These are phyloP conservation scores for Clavispora carvajalis DNA, from an alignment of 805 yeast species.

Conservation along the genomic window DNA sequence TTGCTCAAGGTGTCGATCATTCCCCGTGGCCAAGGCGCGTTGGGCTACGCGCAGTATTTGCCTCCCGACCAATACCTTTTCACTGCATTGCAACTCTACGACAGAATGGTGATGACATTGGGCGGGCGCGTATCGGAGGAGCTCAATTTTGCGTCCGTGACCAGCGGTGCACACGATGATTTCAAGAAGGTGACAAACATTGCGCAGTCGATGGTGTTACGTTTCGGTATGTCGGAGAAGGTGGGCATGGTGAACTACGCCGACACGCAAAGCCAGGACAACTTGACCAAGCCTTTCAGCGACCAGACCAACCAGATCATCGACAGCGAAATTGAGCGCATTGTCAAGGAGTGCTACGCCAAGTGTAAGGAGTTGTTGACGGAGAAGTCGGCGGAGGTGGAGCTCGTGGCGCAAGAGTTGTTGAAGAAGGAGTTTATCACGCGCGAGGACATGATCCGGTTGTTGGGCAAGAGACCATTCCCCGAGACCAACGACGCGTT, in stretches of 20 bases:
- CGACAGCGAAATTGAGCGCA: constrained; percentile 63
- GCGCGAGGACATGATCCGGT: constrained; percentile 86
- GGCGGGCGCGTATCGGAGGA: constrained; percentile 95
- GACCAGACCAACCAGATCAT: constrained; percentile 65
- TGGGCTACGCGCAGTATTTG: constrained; percentile 93
- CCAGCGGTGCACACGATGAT: constrained; percentile 90
- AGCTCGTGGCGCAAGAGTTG: constrained; percentile 80
- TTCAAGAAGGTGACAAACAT: constrained; percentile 85
- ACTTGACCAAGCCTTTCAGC: constrained; percentile 59
- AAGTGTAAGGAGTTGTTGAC: constrained; percentile 55
- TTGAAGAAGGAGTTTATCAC: constrained; percentile 85
- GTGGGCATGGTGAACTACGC: constrained; percentile 65
- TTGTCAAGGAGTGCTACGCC: constrained; percentile 60
- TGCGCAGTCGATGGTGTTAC: constrained; percentile 86
- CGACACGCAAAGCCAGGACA: constrained; percentile 41
- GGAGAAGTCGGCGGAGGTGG: constrained; percentile 72
- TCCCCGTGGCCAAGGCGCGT: constrained; percentile 91
- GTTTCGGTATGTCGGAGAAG: constrained; percentile 80
- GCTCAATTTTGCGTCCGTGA: constrained; percentile 77
- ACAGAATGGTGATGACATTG: constrained; percentile 88
- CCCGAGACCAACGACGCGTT: constrained; percentile 88
- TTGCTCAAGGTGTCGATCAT: constrained; percentile 87
- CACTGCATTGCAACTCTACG: constrained; percentile 67
- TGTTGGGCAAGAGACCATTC: constrained; percentile 89
- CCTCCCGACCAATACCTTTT: constrained; percentile 85